A percentile compares a stretch with the other conserved stretches of the same genome.
Evolutionary conservation across 2,329 filamentous ascomycete genomes (phyloP).

Genomic region (Fusarium siculi): DNA sequence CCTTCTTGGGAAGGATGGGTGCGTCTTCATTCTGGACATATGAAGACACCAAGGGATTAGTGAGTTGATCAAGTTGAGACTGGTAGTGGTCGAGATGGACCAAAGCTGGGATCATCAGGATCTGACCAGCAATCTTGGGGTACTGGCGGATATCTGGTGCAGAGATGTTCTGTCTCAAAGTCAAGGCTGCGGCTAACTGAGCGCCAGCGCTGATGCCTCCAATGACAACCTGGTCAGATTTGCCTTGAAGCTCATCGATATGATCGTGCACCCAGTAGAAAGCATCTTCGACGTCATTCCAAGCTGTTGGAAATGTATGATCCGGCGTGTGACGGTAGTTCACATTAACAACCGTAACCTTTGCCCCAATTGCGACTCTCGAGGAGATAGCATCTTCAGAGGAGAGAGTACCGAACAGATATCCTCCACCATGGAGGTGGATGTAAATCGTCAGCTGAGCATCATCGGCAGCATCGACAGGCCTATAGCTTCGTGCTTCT

Average conservation of each 20-base stretch:
- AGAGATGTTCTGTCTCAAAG: constrained; percentile 50
- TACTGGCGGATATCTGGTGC: constrained; percentile 18
- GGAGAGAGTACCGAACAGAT: constrained; percentile 61
- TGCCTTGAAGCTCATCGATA: constrained; percentile 17
- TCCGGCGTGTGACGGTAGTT: constrained; percentile 70
- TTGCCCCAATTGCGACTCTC: constrained; percentile 55
- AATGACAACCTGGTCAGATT: constrained; percentile 49
- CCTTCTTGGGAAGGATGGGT: constrained; percentile 57
- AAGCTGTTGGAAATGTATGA: constrained; percentile 60
- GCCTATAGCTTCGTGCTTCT: constrained; percentile 30
- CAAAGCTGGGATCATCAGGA: constrained; percentile 61
- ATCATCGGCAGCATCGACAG: constrained; percentile 38
- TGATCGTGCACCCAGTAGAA: constrained; percentile 61
- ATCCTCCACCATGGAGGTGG: constrained; percentile 66
- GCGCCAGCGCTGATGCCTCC: constrained; percentile 62
- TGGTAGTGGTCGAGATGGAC: constrained; percentile 30
- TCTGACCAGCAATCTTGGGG: constrained; percentile 57
- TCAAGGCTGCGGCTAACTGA: constrained; percentile 53
- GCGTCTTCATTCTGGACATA: constrained; percentile 58
- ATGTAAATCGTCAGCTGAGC: constrained; percentile 59
- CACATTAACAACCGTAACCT: constrained; percentile 62
- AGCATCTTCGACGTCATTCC: constrained; percentile 64
- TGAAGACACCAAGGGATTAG: constrained; percentile 53
- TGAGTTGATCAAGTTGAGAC: constrained; percentile 48
- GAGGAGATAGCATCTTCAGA: constrained; percentile 65